A percentile compares a stretch with the other conserved stretches of the same genome.
Conservation (phyloP, 306 rosid species). For the Bauhinia variegata region DNA sequence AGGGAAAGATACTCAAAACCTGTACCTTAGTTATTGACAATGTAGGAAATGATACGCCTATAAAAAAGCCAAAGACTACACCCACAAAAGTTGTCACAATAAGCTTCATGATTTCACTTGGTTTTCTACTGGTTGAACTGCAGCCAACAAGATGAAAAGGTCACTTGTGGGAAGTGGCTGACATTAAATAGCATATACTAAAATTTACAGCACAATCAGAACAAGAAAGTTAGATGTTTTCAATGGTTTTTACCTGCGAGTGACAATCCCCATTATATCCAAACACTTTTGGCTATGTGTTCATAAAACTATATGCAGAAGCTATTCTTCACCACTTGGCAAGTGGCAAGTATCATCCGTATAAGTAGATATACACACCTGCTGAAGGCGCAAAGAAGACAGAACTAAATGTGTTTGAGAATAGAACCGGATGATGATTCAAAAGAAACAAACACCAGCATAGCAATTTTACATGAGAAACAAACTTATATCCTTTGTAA, state of each 20-base stretch:
- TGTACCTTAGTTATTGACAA: constrained; percentile 82
- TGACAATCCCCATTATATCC: constrained; percentile 74
- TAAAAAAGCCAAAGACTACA: constrained; percentile 80
- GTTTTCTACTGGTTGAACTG: constrained; percentile 75
- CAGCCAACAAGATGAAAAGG: constrained; percentile 47
- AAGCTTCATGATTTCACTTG: constrained; percentile 84
- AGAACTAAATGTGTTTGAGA: constrained; percentile 37
- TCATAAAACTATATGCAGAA: constrained; percentile 46
- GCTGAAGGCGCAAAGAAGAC: constrained; percentile 41
- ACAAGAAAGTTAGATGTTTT: constrained; percentile 26
- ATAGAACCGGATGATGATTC: constrained; percentile 35
- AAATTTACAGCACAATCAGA: constrained; percentile 16
- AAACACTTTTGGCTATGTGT: constrained; percentile 49
- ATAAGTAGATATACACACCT: constrained; percentile 43
- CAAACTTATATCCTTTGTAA: constrained; percentile 5
- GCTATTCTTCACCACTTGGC: constrained; percentile 51
- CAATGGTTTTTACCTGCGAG: constrained; percentile 70
- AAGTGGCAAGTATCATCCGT: constrained; percentile 39
- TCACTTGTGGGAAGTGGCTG: constrained; percentile 22
- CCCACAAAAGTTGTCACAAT: constrained; percentile 81
- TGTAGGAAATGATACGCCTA: constrained; percentile 83
- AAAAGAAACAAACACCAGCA: not conserved
- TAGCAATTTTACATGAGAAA: not conserved
- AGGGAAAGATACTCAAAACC: constrained; percentile 27
- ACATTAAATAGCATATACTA: constrained; percentile 24